Percentiles rank a stretch among this genome's conserved stretches.
Evolutionary conservation across 2,329 filamentous ascomycete species (phyloP).

Genomic region (Colletotrichum sp.): DNA sequence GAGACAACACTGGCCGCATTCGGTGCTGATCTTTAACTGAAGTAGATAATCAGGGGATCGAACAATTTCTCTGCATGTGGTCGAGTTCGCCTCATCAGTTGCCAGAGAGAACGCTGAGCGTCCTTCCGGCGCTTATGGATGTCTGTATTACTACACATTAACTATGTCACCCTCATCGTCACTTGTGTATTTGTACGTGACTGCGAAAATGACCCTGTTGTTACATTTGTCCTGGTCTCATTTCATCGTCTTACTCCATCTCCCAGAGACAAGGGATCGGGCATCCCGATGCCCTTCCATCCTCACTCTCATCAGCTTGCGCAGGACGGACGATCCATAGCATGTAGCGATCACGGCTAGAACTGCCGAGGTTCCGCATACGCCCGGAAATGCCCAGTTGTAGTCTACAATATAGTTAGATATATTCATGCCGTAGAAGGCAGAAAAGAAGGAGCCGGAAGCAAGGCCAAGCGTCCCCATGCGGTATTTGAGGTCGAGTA

Average conservation of each 20-base stretch:
- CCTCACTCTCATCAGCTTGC: conserved; percentile 83
- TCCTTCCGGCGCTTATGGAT: background rate
- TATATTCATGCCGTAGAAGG: conserved; percentile 98
- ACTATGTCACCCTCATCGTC: background rate
- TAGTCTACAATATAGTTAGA: conserved; percentile 98
- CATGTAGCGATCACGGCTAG: conserved; percentile 79
- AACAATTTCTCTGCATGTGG: background rate
- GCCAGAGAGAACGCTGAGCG: background rate
- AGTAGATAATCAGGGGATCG: background rate
- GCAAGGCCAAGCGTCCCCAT: conserved; percentile 92
- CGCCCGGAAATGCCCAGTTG: conserved; percentile 78
- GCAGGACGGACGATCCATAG: conserved; percentile 82
- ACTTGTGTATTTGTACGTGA: background rate
- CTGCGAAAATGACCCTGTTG: background rate
- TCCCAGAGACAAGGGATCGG: background rate
- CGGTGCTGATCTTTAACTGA: background rate
- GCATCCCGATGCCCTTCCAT: conserved; percentile 55
- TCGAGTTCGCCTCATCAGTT: background rate
- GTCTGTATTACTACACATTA: background rate
- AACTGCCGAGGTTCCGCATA: conserved; percentile 72
- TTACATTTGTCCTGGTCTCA: background rate
- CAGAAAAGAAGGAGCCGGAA: conserved; percentile 91
- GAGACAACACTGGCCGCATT: background rate
- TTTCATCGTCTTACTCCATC: background rate
- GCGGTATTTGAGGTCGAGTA: conserved; percentile 96